phyloP scores from a whole-genome alignment of 495 filamentous ascomycete genomes.

The Lepidopterella palustris region DNA sequence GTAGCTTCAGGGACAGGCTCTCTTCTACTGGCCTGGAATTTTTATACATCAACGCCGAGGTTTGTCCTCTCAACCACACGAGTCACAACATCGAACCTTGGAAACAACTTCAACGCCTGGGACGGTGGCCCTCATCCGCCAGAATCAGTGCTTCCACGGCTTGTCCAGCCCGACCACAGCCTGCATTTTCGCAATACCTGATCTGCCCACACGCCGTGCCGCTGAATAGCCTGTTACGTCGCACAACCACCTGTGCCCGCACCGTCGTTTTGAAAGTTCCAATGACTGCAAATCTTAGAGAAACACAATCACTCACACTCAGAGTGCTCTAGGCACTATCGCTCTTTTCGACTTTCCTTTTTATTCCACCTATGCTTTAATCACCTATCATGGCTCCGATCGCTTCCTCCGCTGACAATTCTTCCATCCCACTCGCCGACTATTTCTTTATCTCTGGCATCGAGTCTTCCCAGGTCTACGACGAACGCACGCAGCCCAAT shows the following conservation, averaged over 20 bases:
- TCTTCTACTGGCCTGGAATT: not conserved
- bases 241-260: too few species aligned
- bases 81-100: too few species aligned
- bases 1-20: not conserved
- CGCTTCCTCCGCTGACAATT: constrained; percentile 29
- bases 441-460: constrained; percentile 99
- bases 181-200: too few species aligned
- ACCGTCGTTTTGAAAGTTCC: not conserved
- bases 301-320: not conserved
- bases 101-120: too few species aligned
- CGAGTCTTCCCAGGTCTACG: constrained; percentile 56
- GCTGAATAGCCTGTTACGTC: too few species aligned
- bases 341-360: constrained; percentile 21
- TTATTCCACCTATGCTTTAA: constrained; percentile 18
- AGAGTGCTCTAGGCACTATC: constrained; percentile 5
- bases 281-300: not conserved
- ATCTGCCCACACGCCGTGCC: too few species aligned
- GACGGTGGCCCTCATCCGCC: too few species aligned
- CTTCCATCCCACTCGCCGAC: constrained; percentile 82
- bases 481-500: constrained; percentile 45
- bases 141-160: not conserved
- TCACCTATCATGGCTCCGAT: constrained; percentile 29
- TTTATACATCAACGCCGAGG: not conserved
- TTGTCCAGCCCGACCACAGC: too few species aligned
- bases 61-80: not conserved